A percentile compares a stretch with the other conserved stretches of the same genome.
phyloP scores from a whole-genome alignment of 768 basidiomycete genomes.

The Termitomyces sp. region DNA sequence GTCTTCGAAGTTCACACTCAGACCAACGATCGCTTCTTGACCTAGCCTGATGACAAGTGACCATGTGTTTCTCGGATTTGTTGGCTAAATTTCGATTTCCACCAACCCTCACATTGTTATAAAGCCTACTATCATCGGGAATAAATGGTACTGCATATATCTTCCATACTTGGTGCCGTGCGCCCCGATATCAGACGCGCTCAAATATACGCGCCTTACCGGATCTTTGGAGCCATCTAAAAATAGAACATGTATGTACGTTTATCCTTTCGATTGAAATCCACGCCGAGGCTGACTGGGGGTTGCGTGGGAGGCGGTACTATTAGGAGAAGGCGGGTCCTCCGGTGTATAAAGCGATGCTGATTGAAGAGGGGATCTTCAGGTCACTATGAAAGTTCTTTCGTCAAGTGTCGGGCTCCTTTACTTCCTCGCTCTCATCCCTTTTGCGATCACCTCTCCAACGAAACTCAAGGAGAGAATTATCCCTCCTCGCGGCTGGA shows the following conservation, averaged over 20 bases:
- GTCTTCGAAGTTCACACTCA: neutral
- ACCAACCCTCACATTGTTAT: neutral
- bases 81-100: neutral
- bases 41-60: neutral
- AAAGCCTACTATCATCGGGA: neutral
- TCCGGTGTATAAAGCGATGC: neutral
- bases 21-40: neutral
- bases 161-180: neutral
- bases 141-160: neutral
- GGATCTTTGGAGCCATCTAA: neutral
- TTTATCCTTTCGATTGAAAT: neutral
- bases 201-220: neutral
- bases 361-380: neutral
- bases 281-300: neutral
- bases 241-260: constrained; percentile 1
- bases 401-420: constrained; percentile 1
- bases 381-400: constrained; percentile 7
- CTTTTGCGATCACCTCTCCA: constrained; percentile 6
- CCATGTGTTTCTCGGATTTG: neutral
- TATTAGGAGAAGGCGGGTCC: neutral
- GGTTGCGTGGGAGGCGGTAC: neutral
- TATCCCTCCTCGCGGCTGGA: constrained; percentile 44
- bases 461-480: constrained; percentile 29
- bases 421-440: constrained; percentile 6
- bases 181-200: neutral